A percentile compares a stretch with the other conserved stretches of the same genome.
These are phyloP conservation scores for Aphanomyces astaci DNA, from an alignment of 352 stramenopile species.

Conservation along the genomic window DNA sequence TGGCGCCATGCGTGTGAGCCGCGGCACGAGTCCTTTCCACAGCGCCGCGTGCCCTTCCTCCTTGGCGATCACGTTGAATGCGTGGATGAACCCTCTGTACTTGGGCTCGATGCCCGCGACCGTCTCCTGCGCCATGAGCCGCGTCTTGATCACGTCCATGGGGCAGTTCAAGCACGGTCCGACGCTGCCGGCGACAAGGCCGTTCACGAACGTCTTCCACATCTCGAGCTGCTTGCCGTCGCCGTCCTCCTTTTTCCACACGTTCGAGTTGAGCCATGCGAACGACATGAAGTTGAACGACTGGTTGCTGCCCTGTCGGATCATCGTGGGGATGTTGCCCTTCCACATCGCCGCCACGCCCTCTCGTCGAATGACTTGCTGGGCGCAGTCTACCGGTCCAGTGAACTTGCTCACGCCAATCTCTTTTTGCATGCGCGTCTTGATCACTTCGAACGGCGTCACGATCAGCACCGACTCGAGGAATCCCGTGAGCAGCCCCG, in stretches of 20 bases:
- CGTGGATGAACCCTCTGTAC: conserved; percentile 92
- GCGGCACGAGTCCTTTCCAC: conserved; percentile 95
- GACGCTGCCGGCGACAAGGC: conserved; percentile 77
- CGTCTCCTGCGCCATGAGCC: conserved; percentile 87
- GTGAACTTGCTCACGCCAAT: conserved; percentile 83
- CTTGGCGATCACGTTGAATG: conserved; percentile 86
- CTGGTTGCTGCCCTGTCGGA: conserved; percentile 96
- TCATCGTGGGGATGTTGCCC: conserved; percentile 93
- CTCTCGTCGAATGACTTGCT: conserved; percentile 89
- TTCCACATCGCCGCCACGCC: conserved; percentile 93
- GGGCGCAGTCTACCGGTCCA: conserved; percentile 87
- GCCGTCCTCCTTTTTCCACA: conserved; percentile 87
- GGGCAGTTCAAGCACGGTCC: conserved; percentile 83
- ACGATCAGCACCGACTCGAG: conserved; percentile 96
- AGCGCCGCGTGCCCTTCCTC: conserved; percentile 92
- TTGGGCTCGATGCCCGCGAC: conserved; percentile 85
- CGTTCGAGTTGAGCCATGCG: conserved; percentile 85
- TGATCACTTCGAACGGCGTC: conserved; percentile 96
- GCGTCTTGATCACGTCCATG: conserved; percentile 94
- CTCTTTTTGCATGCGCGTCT: conserved; percentile 96
- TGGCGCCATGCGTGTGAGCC: conserved; percentile 93
- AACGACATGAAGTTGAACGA: conserved; percentile 97
- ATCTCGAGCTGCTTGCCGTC: conserved; percentile 85
- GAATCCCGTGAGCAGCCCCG: conserved; percentile 87
- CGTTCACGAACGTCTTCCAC: conserved; percentile 93